A percentile compares a stretch with the other conserved stretches of the same genome.
phyloP scores from a whole-genome alignment of 1,139 yeast species.

The Taphrina flavorubra region DNA sequence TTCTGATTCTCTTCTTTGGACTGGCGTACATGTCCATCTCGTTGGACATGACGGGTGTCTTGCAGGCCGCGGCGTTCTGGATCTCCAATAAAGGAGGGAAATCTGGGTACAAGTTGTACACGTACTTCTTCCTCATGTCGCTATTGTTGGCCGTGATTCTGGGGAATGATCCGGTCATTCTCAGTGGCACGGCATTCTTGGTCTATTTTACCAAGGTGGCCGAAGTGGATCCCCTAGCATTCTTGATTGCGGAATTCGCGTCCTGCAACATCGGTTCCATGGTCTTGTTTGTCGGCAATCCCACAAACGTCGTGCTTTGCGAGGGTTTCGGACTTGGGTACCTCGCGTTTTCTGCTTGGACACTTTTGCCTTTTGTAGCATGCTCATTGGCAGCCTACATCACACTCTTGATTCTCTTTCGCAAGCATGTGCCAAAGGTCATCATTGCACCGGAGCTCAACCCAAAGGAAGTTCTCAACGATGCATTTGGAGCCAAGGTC shows the following conservation, averaged over 20 bases:
- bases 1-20: constrained; percentile 39
- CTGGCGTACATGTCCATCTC: constrained; percentile 42
- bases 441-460: constrained; percentile 40
- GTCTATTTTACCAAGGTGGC: constrained; percentile 41
- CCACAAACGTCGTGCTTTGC: constrained; percentile 41
- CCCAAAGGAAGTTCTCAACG: constrained; percentile 35
- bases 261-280: constrained; percentile 40
- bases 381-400: constrained; percentile 34
- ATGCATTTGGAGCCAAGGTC: constrained; percentile 39
- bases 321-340: constrained; percentile 40
- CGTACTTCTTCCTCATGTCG: constrained; percentile 39
- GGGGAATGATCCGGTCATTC: constrained; percentile 41
- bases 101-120: constrained; percentile 33
- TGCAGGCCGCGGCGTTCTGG: constrained; percentile 42
- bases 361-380: constrained; percentile 35
- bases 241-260: constrained; percentile 40
- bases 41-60: constrained; percentile 40
- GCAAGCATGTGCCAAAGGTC: constrained; percentile 33
- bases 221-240: constrained; percentile 36
- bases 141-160: constrained; percentile 32
- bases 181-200: constrained; percentile 40
- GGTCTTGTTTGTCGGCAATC: constrained; percentile 42
- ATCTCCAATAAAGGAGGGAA: constrained; percentile 39
- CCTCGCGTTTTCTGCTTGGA: constrained; percentile 40
- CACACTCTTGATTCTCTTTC: constrained; percentile 23